Evolutionary conservation across 2,329 filamentous ascomycete genomes (phyloP).

Genomic region (Xylariales sp.): DNA sequence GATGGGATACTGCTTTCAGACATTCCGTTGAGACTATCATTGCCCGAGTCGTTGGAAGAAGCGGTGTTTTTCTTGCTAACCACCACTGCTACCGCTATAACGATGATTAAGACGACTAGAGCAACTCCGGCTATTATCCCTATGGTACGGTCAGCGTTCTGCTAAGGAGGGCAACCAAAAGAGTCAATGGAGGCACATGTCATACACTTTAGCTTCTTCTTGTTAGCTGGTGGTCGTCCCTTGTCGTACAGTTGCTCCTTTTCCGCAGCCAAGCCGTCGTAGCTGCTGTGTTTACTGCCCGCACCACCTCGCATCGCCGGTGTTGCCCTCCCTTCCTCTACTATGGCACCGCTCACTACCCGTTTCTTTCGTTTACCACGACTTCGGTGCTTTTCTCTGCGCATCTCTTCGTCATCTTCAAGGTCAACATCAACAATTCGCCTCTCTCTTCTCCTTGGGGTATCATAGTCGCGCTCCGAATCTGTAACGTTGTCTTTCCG

Average conservation of each 20-base stretch:
- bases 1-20: constrained; percentile 55
- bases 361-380: constrained; percentile 43
- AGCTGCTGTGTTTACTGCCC: constrained; percentile 34
- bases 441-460: constrained; percentile 17
- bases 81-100: constrained; percentile 63
- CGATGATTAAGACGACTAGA: constrained; percentile 56
- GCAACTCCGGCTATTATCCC: constrained; percentile 53
- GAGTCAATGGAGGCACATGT: constrained; percentile 13
- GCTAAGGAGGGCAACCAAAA: constrained; percentile 5
- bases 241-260: constrained; percentile 39
- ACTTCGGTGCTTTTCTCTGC: constrained; percentile 29
- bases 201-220: constrained; percentile 59
- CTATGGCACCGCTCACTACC: constrained; percentile 64
- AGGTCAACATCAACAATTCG: constrained; percentile 13
- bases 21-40: constrained; percentile 47
- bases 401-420: constrained; percentile 21
- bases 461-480: constrained; percentile 14
- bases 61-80: constrained; percentile 57
- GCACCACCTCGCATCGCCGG: constrained; percentile 38
- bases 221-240: constrained; percentile 38
- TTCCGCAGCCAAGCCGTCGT: constrained; percentile 42
- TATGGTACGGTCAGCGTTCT: constrained; percentile 27
- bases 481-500: constrained; percentile 12
- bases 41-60: constrained; percentile 26
- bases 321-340: constrained; percentile 59